Base-by-base conservation (phyloP, 208 protist species). In the Wallacemonas sp. region DNA sequence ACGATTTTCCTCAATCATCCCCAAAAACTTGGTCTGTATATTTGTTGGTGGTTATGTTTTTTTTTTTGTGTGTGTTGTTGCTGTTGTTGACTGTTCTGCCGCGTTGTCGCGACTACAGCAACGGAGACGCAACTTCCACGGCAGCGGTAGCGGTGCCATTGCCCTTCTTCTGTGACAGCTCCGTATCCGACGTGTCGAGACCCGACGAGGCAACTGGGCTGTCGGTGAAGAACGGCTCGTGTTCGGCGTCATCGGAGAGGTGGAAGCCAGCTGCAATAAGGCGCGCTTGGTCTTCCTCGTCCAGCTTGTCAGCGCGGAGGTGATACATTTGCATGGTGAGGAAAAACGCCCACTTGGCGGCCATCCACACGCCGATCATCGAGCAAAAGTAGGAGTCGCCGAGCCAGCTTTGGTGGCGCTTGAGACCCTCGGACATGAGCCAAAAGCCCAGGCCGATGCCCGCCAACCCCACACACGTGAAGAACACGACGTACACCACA, bases 301-400 rank as follows among this genome's bases (percentile, higher is more conserved):
- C 73, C 33, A 79, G 65, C 33, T 70, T 72, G 61, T 82, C 72
- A 27, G 73, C 65, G n/a, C 76, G 76, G 17, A 76, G 52, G 41
- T 83, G 29, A 41, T 75, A 78, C 38, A 88, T 85, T 19, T 79
- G 72, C 34, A 71, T 1, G 2, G 70, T 85, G 34, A 88, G 56
- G 26, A 89, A 87, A 64, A 79, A 87, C 38, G 72, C 65, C 87
- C 87, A 93, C 76, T 93, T 93, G 27, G 72, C 75, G 23, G 72
- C 74, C 65, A 80, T 87, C 60, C 69, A 75, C 47, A 86, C 64
- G 19, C 81, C 83, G 26, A 76, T 90, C 76, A 90, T 85, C 26
- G 70, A 77, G 61, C 87, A 93, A 58, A 88, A 93, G 64, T 90
- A 87, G 19, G 81, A 88, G 12, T 77, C 60, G 5, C 74, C 83